phyloP scores from a whole-genome alignment of 2,329 filamentous ascomycete genomes.

The Phaeomoniella chlamydospora region DNA sequence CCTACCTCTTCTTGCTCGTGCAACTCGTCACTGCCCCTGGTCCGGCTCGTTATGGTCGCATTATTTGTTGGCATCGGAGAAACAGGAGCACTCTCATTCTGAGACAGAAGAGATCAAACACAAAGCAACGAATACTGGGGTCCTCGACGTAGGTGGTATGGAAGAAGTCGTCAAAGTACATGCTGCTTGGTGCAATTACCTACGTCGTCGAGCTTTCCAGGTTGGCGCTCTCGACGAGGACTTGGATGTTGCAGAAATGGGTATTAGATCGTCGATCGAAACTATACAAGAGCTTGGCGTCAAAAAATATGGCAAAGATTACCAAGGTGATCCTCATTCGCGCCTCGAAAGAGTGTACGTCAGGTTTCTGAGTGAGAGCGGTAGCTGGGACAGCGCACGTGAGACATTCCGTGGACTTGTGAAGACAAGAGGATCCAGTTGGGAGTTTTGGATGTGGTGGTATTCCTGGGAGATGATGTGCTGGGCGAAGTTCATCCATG shows the following conservation, averaged over 20 bases:
- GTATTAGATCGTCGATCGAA: constrained; percentile 72
- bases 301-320: constrained; percentile 58
- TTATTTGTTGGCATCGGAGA: constrained; percentile 72
- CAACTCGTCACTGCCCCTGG: constrained; percentile 84
- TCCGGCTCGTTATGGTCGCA: constrained; percentile 83
- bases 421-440: constrained; percentile 57
- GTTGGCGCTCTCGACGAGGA: constrained; percentile 65
- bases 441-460: constrained; percentile 88
- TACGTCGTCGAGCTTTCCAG: constrained; percentile 72
- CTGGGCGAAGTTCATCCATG: constrained; percentile 44
- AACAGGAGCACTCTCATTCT: constrained; percentile 58
- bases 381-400: constrained; percentile 62
- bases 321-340: constrained; percentile 76
- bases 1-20: constrained; percentile 62
- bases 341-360: constrained; percentile 84
- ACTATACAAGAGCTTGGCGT: constrained; percentile 67
- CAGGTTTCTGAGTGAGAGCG: constrained; percentile 76
- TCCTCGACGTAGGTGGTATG: constrained; percentile 75
- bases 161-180: constrained; percentile 83
- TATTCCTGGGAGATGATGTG: constrained; percentile 81
- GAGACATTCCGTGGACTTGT: constrained; percentile 61
- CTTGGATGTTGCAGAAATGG: constrained; percentile 77
- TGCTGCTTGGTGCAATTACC: constrained; percentile 84
- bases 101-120: constrained; percentile 86
- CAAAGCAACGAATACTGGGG: constrained; percentile 69